These are phyloP conservation scores for Brassica hybrid DNA, from an alignment of 441 rosid species.

Conservation along the genomic window DNA sequence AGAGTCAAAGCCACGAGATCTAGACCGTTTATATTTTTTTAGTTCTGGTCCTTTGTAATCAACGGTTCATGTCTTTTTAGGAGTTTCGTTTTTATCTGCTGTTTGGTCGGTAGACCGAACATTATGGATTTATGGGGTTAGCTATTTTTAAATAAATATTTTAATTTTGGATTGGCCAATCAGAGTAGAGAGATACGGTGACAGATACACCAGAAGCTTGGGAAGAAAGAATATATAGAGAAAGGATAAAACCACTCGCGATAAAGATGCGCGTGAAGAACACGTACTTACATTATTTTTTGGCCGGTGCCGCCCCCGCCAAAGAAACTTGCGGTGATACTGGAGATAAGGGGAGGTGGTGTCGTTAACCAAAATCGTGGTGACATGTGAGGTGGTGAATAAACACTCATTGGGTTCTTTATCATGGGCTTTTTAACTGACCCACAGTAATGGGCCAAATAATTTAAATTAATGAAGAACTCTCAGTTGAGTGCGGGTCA, in stretches of 20 bases:
- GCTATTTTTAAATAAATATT: neutral
- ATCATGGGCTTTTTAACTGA: neutral
- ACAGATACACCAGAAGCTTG: neutral
- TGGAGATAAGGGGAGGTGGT: neutral
- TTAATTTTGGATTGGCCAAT: slow-evolving; percentile 19
- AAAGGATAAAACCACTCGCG: slow-evolving; percentile 14
- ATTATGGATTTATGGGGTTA: neutral
- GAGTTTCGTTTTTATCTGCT: neutral
- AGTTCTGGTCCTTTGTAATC: neutral
- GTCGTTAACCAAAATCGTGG: neutral
- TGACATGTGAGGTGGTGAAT: neutral
- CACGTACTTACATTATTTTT: neutral
- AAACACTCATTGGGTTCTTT: neutral
- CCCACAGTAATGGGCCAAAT: too few species aligned
- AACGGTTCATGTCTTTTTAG: neutral
- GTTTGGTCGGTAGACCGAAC: slow-evolving; percentile 11
- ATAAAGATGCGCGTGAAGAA: neutral
- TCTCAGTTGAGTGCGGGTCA: too few species aligned
- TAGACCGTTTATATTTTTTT: neutral
- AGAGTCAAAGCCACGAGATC: slow-evolving; percentile 30
- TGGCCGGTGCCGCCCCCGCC: slow-evolving; percentile 5
- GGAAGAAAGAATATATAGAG: neutral
- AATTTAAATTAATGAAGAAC: too few species aligned
- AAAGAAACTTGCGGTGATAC: neutral
- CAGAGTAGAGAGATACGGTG: slow-evolving; percentile 11